A percentile compares a stretch with the other conserved stretches of the same genome.
Evolutionary conservation across 768 basidiomycete genomes (phyloP).

Genomic region (Boletus reticulatus): DNA sequence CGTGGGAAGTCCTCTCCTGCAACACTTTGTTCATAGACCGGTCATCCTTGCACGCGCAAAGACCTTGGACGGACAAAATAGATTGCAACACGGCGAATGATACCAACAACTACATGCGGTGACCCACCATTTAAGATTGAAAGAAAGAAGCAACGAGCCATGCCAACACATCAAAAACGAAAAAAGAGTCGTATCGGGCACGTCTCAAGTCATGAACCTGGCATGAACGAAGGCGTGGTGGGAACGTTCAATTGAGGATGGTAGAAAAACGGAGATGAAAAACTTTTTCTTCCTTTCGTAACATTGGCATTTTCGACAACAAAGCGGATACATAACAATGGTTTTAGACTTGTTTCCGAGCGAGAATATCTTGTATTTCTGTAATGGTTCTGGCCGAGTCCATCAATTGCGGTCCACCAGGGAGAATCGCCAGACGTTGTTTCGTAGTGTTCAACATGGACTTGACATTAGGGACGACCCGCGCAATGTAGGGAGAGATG

Average conservation of each 20-base stretch:
- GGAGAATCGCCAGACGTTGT: slow-evolving; percentile 75
- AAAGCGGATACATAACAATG: neutral
- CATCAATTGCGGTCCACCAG: slow-evolving; percentile 62
- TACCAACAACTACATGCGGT: slow-evolving; percentile 23
- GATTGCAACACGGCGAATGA: slow-evolving; percentile 13
- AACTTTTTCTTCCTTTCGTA: neutral
- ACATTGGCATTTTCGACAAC: slow-evolving; percentile 2
- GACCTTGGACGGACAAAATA: neutral
- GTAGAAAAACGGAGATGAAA: slow-evolving; percentile 1
- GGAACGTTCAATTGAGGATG: neutral
- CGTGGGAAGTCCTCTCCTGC: too few species aligned
- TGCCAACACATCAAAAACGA: slow-evolving; percentile 2
- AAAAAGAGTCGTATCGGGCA: slow-evolving; percentile 9
- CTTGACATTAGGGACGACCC: slow-evolving; percentile 79
- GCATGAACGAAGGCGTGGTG: slow-evolving; percentile 17
- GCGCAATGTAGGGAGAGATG: slow-evolving; percentile 77
- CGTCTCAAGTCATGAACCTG: slow-evolving; percentile 24
- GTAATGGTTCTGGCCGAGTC: slow-evolving; percentile 69
- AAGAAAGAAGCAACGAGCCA: neutral
- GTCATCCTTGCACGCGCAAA: neutral
- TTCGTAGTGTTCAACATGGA: slow-evolving; percentile 74
- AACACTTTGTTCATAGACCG: too few species aligned
- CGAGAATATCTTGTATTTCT: slow-evolving; percentile 73
- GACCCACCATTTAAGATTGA: slow-evolving; percentile 5
- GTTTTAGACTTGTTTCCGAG: slow-evolving; percentile 37